These are phyloP conservation scores for Stephania yunnanensis DNA, from an alignment of 164 flowering plant species.

Conservation along the genomic window DNA sequence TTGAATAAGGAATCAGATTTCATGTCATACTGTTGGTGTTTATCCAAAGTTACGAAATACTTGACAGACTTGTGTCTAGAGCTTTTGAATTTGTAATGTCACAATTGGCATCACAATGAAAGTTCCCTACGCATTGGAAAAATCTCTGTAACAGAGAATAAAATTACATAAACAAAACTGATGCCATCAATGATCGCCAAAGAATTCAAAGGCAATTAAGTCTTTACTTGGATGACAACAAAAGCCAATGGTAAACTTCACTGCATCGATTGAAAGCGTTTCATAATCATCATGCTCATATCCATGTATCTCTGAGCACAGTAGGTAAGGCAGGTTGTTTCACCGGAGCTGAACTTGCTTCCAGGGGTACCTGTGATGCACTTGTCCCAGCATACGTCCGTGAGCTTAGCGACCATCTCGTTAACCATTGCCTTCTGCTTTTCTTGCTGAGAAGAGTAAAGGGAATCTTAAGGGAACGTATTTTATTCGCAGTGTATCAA, in stretches of 20 bases:
- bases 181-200: neutral
- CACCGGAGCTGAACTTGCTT: constrained; percentile 86
- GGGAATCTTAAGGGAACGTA: neutral
- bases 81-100: neutral
- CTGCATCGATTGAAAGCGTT: constrained; percentile 45
- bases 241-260: neutral
- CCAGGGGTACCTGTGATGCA: constrained; percentile 84
- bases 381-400: constrained; percentile 83
- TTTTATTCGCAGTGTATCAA: neutral
- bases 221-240: neutral
- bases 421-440: constrained; percentile 65
- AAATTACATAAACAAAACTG: too few species aligned
- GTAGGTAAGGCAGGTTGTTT: constrained; percentile 65
- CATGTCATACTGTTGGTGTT: too few species aligned
- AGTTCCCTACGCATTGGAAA: neutral
- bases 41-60: neutral
- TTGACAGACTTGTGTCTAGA: neutral
- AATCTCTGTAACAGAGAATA: too few species aligned
- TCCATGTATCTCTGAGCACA: constrained; percentile 85
- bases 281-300: constrained; percentile 54
- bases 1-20: too few species aligned
- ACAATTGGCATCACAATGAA: neutral
- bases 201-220: neutral
- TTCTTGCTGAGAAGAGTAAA: constrained; percentile 53
- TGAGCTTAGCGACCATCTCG: constrained; percentile 81